These are phyloP conservation scores for Umbelopsis ramanniana DNA, from an alignment of 192 early-diverging fungal genomes.

Conservation along the genomic window DNA sequence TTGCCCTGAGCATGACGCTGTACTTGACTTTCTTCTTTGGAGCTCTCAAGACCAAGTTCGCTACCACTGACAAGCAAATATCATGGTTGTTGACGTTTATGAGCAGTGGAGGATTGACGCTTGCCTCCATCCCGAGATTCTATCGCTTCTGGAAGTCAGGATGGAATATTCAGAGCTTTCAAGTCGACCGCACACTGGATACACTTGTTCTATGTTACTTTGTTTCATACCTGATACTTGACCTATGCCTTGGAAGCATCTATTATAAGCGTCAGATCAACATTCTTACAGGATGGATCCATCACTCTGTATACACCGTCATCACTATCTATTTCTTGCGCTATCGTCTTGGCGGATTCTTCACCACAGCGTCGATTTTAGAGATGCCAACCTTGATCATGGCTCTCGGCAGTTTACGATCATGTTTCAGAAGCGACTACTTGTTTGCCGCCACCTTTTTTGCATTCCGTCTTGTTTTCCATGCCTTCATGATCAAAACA, in stretches of 20 bases:
- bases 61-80: conserved; percentile 32
- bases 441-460: conserved; percentile 60
- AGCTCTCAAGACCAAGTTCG: conserved; percentile 10
- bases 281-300: conserved; percentile 58
- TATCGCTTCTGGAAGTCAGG: conserved; percentile 23
- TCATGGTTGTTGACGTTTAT: conserved; percentile 31
- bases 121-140: conserved; percentile 24
- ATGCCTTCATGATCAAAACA: conserved; percentile 47
- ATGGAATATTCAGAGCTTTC: conserved; percentile 24
- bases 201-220: conserved; percentile 54
- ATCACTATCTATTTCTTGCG: conserved; percentile 31
- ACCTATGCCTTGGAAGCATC: conserved; percentile 52
- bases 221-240: conserved; percentile 52
- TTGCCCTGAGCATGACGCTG: not conserved
- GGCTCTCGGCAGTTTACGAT: conserved; percentile 52
- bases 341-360: conserved; percentile 37
- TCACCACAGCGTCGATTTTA: conserved; percentile 54
- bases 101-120: conserved; percentile 26
- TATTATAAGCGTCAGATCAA: conserved; percentile 57
- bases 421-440: conserved; percentile 50
- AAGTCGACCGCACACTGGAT: conserved; percentile 25
- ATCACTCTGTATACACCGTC: conserved; percentile 59
- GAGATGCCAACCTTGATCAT: conserved; percentile 63
- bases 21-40: conserved; percentile 12
- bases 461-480: conserved; percentile 56